These are phyloP conservation scores for Globisporangium recalcitrans DNA, from an alignment of 352 stramenopile genomes.

Conservation along the genomic window DNA sequence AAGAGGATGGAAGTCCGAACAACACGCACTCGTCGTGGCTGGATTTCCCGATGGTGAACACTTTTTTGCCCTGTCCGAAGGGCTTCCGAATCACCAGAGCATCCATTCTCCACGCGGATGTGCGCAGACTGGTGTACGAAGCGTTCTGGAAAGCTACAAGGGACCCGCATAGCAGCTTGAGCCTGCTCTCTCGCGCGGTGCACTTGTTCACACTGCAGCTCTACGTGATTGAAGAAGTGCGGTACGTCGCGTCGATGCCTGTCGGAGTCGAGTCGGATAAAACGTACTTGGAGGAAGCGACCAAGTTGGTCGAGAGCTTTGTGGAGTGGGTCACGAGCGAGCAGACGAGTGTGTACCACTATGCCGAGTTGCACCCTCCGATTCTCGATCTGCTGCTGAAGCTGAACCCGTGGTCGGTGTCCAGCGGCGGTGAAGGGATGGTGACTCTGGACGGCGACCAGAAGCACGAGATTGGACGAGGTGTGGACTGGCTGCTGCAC, in stretches of 20 bases:
- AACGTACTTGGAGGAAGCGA: constrained; percentile 40
- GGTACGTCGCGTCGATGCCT: constrained; percentile 52
- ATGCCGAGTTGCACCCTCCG: constrained; percentile 27
- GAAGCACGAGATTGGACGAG: constrained; percentile 78
- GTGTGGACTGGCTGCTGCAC: constrained; percentile 76
- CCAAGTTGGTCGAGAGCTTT: constrained; percentile 42
- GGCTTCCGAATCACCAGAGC: constrained; percentile 54
- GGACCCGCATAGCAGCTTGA: constrained; percentile 57
- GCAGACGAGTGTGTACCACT: constrained; percentile 31
- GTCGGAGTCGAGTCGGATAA: constrained; percentile 35
- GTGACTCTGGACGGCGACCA: constrained; percentile 72
- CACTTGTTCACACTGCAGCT: constrained; percentile 80
- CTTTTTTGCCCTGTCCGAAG: constrained; percentile 58
- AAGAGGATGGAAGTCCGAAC: constrained; percentile 46
- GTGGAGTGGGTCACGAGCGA: constrained; percentile 50
- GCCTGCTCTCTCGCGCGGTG: constrained; percentile 59
- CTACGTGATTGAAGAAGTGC: constrained; percentile 76
- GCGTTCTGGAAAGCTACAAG: constrained; percentile 57
- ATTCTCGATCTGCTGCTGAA: constrained; percentile 61
- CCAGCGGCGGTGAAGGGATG: constrained; percentile 43
- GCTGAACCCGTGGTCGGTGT: constrained; percentile 67
- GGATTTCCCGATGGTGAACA: constrained; percentile 82
- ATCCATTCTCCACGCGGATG: constrained; percentile 58
- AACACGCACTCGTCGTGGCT: constrained; percentile 75
- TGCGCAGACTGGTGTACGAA: constrained; percentile 60